Conservation (phyloP, 768 basidiomycete genomes). For the Lactifluus hygrophoroides region DNA sequence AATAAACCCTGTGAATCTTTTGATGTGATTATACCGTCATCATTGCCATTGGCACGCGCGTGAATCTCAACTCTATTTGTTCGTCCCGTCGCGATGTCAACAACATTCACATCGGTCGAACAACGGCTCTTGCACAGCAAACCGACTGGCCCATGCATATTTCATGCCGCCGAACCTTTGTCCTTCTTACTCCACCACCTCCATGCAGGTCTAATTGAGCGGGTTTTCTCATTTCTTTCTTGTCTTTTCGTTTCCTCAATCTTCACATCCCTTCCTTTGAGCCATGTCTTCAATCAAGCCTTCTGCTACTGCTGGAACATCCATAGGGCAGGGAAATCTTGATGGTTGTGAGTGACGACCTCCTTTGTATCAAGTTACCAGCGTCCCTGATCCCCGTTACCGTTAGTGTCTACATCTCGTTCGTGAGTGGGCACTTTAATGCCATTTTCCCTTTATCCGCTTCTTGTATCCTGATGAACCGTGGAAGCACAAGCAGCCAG, state of each 20-base stretch:
- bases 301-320: slow-evolving; percentile 10
- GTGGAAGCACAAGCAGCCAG: not conserved
- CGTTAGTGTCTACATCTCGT: not conserved
- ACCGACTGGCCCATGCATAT: too few relatives aligned
- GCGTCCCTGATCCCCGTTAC: not conserved
- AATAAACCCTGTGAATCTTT: too few relatives aligned
- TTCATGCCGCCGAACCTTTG: not conserved
- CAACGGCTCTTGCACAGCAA: not conserved
- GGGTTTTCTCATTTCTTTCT: not conserved
- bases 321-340: slow-evolving; percentile 25
- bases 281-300: slow-evolving; percentile 6
- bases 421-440: too few relatives aligned
- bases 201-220: not conserved
- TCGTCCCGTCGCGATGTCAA: slow-evolving; percentile 17
- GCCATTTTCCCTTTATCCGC: not conserved
- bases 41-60: too few relatives aligned
- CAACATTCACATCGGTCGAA: not conserved
- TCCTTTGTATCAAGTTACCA: not conserved
- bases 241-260: not conserved
- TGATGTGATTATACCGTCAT: too few relatives aligned
- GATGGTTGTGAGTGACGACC: slow-evolving; percentile 23
- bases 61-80: not conserved
- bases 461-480: not conserved
- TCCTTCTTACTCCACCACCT: too few relatives aligned
- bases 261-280: not conserved